Percentiles rank a stretch among this genome's conserved stretches.
Evolutionary conservation across 768 basidiomycete species (phyloP).

Genomic region (Phanerochaete carnosa): DNA sequence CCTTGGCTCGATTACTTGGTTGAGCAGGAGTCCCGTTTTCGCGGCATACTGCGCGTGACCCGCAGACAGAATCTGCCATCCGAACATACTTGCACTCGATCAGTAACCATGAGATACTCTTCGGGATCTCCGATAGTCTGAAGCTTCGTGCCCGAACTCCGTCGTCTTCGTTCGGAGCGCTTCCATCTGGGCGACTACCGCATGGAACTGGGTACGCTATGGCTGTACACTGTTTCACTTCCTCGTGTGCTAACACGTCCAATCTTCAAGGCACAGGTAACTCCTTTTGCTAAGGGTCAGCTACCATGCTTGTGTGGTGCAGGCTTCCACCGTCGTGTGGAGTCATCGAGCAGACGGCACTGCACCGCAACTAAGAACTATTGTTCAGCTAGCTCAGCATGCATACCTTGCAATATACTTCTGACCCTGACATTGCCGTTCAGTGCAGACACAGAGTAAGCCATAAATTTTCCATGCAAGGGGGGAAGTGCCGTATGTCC

Average conservation of each 20-base stretch:
- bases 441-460: conserved; percentile 1
- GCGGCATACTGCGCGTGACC: not conserved
- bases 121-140: not conserved
- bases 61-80: conserved; percentile 13
- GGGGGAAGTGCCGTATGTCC: conserved; percentile 7
- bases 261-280: not conserved
- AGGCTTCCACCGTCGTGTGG: not conserved
- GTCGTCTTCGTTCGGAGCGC: not conserved
- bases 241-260: not conserved
- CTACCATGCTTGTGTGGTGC: not conserved
- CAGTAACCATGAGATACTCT: not conserved
- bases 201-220: not conserved
- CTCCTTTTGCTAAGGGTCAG: not conserved
- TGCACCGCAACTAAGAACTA: not conserved
- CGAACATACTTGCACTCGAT: not conserved
- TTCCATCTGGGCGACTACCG: not conserved
- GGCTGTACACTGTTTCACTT: not conserved
- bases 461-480: conserved; percentile 12
- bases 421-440: conserved; percentile 5
- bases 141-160: not conserved
- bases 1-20: not conserved
- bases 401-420: not conserved
- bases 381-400: not conserved
- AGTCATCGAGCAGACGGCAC: not conserved
- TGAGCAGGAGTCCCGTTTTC: not conserved